These are phyloP conservation scores for Sporothrix pseudoabietina DNA, from an alignment of 2,329 filamentous ascomycete species.

Conservation along the genomic window DNA sequence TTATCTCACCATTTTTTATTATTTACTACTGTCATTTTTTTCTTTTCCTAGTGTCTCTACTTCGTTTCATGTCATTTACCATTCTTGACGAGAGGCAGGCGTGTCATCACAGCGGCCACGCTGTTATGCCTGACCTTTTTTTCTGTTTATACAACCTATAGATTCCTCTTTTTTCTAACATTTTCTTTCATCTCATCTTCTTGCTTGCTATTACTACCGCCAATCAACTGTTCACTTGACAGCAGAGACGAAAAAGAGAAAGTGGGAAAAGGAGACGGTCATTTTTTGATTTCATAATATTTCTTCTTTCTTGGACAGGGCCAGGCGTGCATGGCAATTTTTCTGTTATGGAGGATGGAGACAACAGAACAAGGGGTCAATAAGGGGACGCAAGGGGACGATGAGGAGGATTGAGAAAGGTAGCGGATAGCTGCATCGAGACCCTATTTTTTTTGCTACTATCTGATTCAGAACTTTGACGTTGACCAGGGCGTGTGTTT, in stretches of 20 bases:
- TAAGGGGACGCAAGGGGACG: not conserved
- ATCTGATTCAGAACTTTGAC: not conserved
- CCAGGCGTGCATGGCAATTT: constrained; percentile 27
- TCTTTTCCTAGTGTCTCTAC: constrained; percentile 26
- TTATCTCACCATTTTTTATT: constrained; percentile 8
- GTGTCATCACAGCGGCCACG: constrained; percentile 14
- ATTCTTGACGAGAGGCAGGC: constrained; percentile 26
- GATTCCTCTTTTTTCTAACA: constrained; percentile 31
- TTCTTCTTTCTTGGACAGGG: constrained; percentile 24
- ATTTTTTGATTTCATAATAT: constrained; percentile 31
- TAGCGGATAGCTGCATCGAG: constrained; percentile 10
- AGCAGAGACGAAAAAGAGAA: not conserved
- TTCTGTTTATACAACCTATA: constrained; percentile 29
- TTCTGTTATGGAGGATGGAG: constrained; percentile 12
- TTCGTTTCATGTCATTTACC: constrained; percentile 33
- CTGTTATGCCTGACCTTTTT: constrained; percentile 13
- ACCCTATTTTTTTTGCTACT: constrained; percentile 11
- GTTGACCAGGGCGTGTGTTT: not conserved
- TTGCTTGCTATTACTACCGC: constrained; percentile 13
- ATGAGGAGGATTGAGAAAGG: not conserved
- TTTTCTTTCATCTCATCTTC: not conserved
- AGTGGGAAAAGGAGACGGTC: constrained; percentile 7
- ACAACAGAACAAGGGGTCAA: not conserved
- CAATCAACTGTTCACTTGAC: not conserved
- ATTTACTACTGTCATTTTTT: not conserved